Evolutionary conservation across 2,329 filamentous ascomycete genomes (phyloP), one percentile per base, ranked within the genome.

Genomic region (Ascochyta rabiei): DNA sequence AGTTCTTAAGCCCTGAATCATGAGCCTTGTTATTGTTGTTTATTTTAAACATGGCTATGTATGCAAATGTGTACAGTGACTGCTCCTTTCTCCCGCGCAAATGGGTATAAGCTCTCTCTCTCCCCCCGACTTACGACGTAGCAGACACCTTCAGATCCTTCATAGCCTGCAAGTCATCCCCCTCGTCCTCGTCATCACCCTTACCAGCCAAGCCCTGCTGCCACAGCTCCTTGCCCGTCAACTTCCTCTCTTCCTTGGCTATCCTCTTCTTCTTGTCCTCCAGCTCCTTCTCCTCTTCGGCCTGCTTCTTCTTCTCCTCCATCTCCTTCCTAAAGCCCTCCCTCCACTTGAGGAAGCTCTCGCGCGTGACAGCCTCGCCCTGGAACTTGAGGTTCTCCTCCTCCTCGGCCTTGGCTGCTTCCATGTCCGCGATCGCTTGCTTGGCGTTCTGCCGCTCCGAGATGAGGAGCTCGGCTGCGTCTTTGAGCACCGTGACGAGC

Each of bases 301-400:
- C 82, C 64, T 63, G 66, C 62, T 70, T 71, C 63, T 86, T 84
- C 71, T 83, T 79, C 69, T 95, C 93, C 71, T 88, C 88, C 85
- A 93, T 88, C 80, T 98, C 95, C 70, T 82, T 80, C 58, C 86
- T 73, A 71, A 98, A 99, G 9, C 76, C 84, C 34, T 88, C 87
- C 50, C 91, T 83, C 95, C 95, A 99, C 63, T 84, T 85, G 63
- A 90, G 71, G 70, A 98, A 99, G 0, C 86, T 87, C 78, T 96
- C 91, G 19, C 86, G 82, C n/a, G 87, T 98, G 18, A 99, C 95
- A 28, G 86, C 82, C 31, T 91, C 91, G 53, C 95, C 95, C 73
- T 96, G 90, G 76, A 99, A 99, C 77, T 97, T 98, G 68, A 89
- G 86, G 75, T 99, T 99, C 80, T 99, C 95, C 75, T 95, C 92